Base-by-base conservation (phyloP, 31 red algal species). In the Endocladia muricata region DNA sequence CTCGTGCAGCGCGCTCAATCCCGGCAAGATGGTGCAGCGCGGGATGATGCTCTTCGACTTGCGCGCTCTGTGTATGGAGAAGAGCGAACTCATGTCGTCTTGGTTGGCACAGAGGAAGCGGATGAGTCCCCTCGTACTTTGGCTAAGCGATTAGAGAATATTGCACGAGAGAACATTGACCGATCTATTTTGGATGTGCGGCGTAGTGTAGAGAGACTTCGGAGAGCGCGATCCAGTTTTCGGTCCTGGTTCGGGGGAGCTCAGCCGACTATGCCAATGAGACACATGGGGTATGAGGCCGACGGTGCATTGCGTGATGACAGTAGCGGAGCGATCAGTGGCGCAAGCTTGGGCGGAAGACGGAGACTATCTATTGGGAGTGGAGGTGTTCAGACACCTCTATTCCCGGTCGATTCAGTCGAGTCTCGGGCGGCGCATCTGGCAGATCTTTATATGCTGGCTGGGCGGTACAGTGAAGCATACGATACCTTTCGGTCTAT, bases 381-480 rank as follows among this genome's bases (percentile, higher is more conserved):
- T 15, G 55, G 68, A 3, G 72, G 48, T 37, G 55, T 58, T 26
- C 25, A 28, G 23, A 76, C 72, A 30, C 72, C 72, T 15, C 49
- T 34, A 25, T 76, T 89, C 40, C 69, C 66, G 1, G 37, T 60
- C 4, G 57, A 70, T 19, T 52, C 67, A 37, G 4, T 74, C 6
- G 85, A 78, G 41, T 54, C 49, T 7, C 62, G 54, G 51, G 41
- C 68, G 40, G 52, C 76, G 13, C 76, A 41, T 31, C 38, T 75
- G 37, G 85, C 68, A 8, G 85, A 89, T 70, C 58, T 81, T 5
- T 39, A 51, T 37, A 52, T 89, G 31, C 36, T 89, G 62, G 42
- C 76, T 11, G 85, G 76, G 19, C 55, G 77, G 22, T 89, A 81
- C 59, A 58, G 36, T 22, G 76, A 74, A 51, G 85, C 85, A 21